phyloP scores from a whole-genome alignment of 208 protist genomes.

The Phytomonas serpens region DNA sequence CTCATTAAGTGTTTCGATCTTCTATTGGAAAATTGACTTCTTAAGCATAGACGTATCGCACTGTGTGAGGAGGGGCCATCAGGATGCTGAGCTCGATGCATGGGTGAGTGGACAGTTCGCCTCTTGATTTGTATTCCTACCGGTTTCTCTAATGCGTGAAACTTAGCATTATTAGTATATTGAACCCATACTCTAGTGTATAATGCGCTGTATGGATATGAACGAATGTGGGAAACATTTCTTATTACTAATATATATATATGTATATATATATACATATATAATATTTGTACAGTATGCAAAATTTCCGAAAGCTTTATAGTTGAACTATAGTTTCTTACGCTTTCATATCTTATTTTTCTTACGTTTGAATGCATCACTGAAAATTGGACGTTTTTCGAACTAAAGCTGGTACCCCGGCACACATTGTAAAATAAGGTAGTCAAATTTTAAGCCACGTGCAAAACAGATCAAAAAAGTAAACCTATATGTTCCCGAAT shows the following conservation, averaged over 20 bases:
- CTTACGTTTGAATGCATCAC: neutral
- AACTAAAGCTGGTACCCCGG: neutral
- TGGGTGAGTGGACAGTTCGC: neutral
- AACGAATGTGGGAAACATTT: neutral
- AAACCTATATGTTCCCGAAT: neutral
- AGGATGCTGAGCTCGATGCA: neutral
- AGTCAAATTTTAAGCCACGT: neutral
- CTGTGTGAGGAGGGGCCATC: neutral
- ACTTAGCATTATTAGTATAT: neutral
- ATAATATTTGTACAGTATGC: neutral
- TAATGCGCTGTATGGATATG: neutral
- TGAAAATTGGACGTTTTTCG: neutral
- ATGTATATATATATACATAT: too few relatives aligned
- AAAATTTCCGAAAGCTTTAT: neutral
- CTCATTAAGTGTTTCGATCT: constrained; percentile 36
- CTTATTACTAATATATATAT: too few relatives aligned
- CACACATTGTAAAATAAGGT: neutral
- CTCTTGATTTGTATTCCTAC: neutral
- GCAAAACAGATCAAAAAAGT: neutral
- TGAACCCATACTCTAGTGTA: neutral
- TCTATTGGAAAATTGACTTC: neutral
- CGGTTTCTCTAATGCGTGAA: neutral
- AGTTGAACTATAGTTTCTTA: neutral
- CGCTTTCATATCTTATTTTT: neutral
- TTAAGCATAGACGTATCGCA: neutral